Percentiles rank a stretch among this genome's conserved stretches.
phyloP scores from a whole-genome alignment of 768 basidiomycete genomes.

The Amanita subjunquillea region DNA sequence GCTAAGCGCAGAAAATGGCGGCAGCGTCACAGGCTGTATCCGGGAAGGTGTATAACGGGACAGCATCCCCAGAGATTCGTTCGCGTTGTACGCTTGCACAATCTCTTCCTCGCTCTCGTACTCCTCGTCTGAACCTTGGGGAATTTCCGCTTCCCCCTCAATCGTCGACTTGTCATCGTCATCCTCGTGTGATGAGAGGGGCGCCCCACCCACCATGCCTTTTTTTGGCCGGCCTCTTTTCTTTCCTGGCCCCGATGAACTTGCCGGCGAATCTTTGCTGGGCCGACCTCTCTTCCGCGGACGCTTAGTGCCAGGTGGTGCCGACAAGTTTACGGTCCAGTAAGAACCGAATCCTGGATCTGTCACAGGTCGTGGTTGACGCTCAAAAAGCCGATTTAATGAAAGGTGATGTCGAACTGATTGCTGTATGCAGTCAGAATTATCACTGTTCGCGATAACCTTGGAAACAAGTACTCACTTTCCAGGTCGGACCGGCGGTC shows the following conservation, averaged over 20 bases:
- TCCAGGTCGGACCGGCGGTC: conserved; percentile 77
- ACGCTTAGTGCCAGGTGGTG: conserved; percentile 81
- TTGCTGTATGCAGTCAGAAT: conserved; percentile 41
- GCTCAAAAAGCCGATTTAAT: conserved; percentile 72
- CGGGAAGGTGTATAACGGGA: conserved; percentile 21
- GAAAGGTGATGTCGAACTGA: conserved; percentile 82
- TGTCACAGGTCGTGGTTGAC: conserved; percentile 71
- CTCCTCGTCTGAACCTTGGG: conserved; percentile 36
- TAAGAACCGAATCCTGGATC: conserved; percentile 85
- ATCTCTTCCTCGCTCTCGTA: conserved; percentile 66
- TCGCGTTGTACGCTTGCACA: conserved; percentile 20
- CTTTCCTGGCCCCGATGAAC: conserved; percentile 16
- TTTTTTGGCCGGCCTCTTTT: conserved; percentile 33
- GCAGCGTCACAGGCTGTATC: conserved; percentile 26
- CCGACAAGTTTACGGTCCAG: conserved; percentile 81
- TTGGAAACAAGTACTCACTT: conserved; percentile 33
- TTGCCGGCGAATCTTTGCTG: conserved; percentile 29
- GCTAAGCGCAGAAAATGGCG: conserved; percentile 30
- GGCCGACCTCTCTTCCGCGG: conserved; percentile 70
- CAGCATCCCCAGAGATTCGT: conserved; percentile 26
- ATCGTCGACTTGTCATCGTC: conserved; percentile 8
- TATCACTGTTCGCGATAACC: not conserved
- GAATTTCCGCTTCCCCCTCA: conserved; percentile 10
- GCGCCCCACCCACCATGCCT: conserved; percentile 3
- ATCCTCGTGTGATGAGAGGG: conserved; percentile 9